A percentile compares a stretch with the other conserved stretches of the same genome.
Evolutionary conservation across 768 basidiomycete species (phyloP).

Genomic region (Candolleomyces efflorescens): DNA sequence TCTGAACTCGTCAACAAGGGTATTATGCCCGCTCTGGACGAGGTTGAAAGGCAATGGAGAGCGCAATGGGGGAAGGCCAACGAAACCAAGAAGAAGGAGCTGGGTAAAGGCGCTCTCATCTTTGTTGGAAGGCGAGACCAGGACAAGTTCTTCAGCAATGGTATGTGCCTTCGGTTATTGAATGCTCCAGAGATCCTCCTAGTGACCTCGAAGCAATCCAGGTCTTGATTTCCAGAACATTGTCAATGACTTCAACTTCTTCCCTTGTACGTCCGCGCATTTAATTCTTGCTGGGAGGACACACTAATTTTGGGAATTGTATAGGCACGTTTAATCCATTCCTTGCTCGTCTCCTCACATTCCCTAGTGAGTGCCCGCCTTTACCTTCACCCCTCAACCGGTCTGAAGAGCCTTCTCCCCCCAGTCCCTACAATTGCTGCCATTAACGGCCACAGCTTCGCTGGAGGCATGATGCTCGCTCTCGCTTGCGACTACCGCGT

Average conservation of each 20-base stretch:
- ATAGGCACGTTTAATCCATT: constrained; percentile 75
- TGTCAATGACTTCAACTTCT: constrained; percentile 54
- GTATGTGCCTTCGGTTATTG: constrained; percentile 27
- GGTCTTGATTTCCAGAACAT: constrained; percentile 62
- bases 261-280: constrained; percentile 41
- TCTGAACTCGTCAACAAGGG: constrained; percentile 51
- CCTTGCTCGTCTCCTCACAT: constrained; percentile 61
- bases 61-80: constrained; percentile 42
- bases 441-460: constrained; percentile 84
- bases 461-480: constrained; percentile 76
- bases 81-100: constrained; percentile 41
- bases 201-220: constrained; percentile 19
- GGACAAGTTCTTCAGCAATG: constrained; percentile 89
- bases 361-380: constrained; percentile 53
- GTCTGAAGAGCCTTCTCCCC: constrained; percentile 1
- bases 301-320: constrained; percentile 8
- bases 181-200: not conserved
- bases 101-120: constrained; percentile 66
- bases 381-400: not conserved
- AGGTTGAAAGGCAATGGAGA: constrained; percentile 71
- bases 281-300: not conserved
- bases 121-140: constrained; percentile 72
- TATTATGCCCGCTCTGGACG: constrained; percentile 66
- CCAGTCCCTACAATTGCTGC: constrained; percentile 76
- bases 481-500: constrained; percentile 85